A percentile compares a stretch with the other conserved stretches of the same genome.
phyloP scores from a whole-genome alignment of 1,284 basidiomycete species.

The Cerrena zonata region DNA sequence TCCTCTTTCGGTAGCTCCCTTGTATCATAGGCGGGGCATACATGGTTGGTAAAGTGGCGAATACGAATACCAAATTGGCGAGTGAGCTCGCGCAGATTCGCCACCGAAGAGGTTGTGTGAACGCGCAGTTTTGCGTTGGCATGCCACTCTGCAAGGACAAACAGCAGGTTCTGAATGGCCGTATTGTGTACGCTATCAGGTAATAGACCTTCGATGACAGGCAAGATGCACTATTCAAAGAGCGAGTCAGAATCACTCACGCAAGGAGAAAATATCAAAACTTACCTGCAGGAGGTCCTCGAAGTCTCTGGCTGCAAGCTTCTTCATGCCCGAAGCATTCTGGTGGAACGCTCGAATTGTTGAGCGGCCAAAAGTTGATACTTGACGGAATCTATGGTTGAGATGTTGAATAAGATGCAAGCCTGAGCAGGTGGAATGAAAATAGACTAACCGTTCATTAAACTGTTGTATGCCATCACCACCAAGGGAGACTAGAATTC shows the following conservation, averaged over 20 bases:
- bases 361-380: constrained; percentile 1
- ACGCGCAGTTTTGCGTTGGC: constrained; percentile 21
- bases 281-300: constrained; percentile 7
- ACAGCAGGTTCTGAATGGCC: constrained; percentile 14
- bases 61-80: constrained; percentile 11
- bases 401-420: neutral
- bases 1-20: constrained; percentile 15
- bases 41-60: constrained; percentile 11
- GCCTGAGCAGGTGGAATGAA: neutral
- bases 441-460: neutral
- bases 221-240: constrained; percentile 30
- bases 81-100: constrained; percentile 11
- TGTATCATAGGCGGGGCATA: constrained; percentile 14
- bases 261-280: neutral
- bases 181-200: constrained; percentile 19
- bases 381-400: constrained; percentile 1
- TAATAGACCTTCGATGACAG: constrained; percentile 30
- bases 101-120: constrained; percentile 19
- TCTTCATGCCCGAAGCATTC: constrained; percentile 24
- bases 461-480: constrained; percentile 3
- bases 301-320: constrained; percentile 20
- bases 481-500: constrained; percentile 17
- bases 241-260: neutral
- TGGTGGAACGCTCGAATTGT: constrained; percentile 21
- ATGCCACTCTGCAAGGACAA: constrained; percentile 19